Evolutionary conservation across 805 yeast species (phyloP), one percentile per base, ranked within the genome.

Genomic region (Cyberlindnera lachancei): DNA sequence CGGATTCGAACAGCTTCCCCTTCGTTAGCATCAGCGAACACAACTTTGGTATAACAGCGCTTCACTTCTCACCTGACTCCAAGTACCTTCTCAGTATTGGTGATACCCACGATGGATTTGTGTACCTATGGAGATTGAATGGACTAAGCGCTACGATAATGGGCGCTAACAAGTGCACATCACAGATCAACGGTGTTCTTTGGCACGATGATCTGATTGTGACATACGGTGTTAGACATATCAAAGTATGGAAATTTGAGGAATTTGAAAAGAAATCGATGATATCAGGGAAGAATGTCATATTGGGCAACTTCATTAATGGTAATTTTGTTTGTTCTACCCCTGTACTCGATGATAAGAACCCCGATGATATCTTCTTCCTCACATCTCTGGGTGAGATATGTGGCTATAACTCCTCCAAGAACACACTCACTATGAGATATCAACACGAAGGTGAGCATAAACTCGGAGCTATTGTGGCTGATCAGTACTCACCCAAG

Each of bases 41-140:
- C 52, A 62, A 68, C 10, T 81, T 75, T 53, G 90, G 88, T 0
- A 63, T 81, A 13, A 61, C 68, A 23, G 57, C 62, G 7, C 44
- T 81, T 13, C 54, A 59, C 15, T 81, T 81, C 48, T 71, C 83
- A 0, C 73, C 75, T 0, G 73, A 75, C 38, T 76, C 79, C 31
- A 59, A 54, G 25, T 61, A 50, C 34, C 53, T 81, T 21, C 70
- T 79, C 21, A 75, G 85, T 8, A 53, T 79, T 29, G 90, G 90
- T 0, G 57, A 71, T n/a, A 59, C 75, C 4, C 77, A 75, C 42
- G 92, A 81, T 50, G 86, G 88, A 1, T 77, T 65, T 36, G 46
- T 81, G 10, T 70, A 73, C 42, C 53, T 82, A 7, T 81, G 90
- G 88, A 61, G 53, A 29, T 46, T 69, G 11, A 33, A 46, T 9